A percentile compares a stretch with the other conserved stretches of the same genome.
These are phyloP conservation scores for Tulasnella calospora DNA, from an alignment of 768 basidiomycete genomes.

Conservation along the genomic window DNA sequence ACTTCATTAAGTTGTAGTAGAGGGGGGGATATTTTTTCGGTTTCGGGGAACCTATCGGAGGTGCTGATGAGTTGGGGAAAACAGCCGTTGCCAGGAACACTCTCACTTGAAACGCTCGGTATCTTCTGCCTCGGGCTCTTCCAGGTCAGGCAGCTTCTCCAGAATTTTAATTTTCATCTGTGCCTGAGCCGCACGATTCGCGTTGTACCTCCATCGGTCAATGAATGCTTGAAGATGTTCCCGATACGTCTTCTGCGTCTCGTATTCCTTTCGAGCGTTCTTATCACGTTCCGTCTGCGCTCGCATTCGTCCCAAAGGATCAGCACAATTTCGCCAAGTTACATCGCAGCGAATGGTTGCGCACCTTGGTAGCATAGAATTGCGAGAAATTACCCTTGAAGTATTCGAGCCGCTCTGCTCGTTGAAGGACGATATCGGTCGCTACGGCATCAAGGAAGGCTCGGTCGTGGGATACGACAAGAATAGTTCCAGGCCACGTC, in stretches of 20 bases:
- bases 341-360: not conserved
- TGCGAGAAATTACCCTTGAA: conserved; percentile 99
- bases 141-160: conserved; percentile 87
- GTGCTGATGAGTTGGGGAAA: not conserved
- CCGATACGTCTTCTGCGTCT: conserved; percentile 90
- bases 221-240: conserved; percentile 97
- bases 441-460: conserved; percentile 96
- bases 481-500: conserved; percentile 86
- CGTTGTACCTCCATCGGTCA: conserved; percentile 97
- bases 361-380: conserved; percentile 68
- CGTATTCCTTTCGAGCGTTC: conserved; percentile 91
- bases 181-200: conserved; percentile 90
- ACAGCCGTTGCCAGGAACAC: not conserved
- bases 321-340: not conserved
- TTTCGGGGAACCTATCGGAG: conserved; percentile 72
- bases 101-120: conserved; percentile 82
- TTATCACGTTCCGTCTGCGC: conserved; percentile 84
- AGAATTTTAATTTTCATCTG: conserved; percentile 66
- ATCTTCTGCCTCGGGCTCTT: conserved; percentile 90
- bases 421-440: conserved; percentile 97
- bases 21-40: conserved; percentile 96
- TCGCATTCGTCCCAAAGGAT: not conserved
- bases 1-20: conserved; percentile 87
- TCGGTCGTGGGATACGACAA: conserved; percentile 96
- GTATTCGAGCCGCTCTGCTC: conserved; percentile 88